Base-by-base conservation (phyloP, 108 stramenopile genomes). In the Aureococcus anophagefferens region DNA sequence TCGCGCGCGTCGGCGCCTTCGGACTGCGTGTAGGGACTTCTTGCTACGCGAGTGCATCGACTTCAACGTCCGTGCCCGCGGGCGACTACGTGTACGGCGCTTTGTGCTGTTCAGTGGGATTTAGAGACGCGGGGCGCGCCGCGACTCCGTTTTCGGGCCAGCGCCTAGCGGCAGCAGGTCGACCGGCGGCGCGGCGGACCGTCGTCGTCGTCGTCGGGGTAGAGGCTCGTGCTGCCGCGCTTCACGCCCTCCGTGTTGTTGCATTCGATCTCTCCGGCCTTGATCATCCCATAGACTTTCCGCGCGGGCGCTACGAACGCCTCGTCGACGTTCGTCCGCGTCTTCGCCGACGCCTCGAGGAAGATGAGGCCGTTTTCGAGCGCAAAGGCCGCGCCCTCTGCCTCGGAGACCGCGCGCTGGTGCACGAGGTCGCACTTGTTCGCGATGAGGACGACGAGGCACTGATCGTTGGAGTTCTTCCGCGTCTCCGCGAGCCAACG, bases 401-500 rank as follows among this genome's bases (percentile, higher is more conserved):
- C 77, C 33, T 63, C 40, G 40, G 40, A 44, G 40, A 44, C 40
- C 40, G 40, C 40, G 40, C 40, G 40, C 40, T 5, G 5, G 34
- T 9, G 17, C 5, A 9, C 25, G 44, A 79, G 16, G 65, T 83
- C 81, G 44, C 46, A 32, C 72, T 83, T 83, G 73, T 83, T 83
- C 62, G 78, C 81, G 17, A 83, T 62, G 35, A 87, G 79, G 79
- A 87, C 81, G 69, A 87, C 83, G 34, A 83, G 80, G 84, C 85
- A 85, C 76, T 85, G 82, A 64, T 79, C 62, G 33, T 77, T 78
- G 11, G 65, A 59, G 72, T 86, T 80, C 64, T 79, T 76, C 46
- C 84, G 71, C 11, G 86, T 84, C 46, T 87, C 86, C 67, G 85
- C 85, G 30, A 87, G 84, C 86, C 86, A 87, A 18, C 83, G 70